Evolutionary conservation across 2,329 filamentous ascomycete genomes (phyloP), one percentile per base, ranked within the genome.

Genomic region (Scedosporium apiospermum): DNA sequence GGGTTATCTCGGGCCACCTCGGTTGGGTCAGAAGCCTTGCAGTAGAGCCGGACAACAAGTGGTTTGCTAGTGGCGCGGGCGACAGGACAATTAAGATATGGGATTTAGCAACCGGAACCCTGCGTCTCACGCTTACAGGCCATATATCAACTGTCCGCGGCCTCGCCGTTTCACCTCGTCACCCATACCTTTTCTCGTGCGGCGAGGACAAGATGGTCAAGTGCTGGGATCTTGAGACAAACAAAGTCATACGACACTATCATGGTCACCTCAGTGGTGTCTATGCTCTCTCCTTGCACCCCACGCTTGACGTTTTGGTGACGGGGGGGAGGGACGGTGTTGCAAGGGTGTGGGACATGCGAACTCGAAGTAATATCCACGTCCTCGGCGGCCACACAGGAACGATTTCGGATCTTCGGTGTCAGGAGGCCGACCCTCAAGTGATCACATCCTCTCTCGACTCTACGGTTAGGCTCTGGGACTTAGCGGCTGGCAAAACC

Each of bases 181-280:
- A 99, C 76, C 96, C 95, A 0, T 99, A 99, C 72, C 83, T 99
- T 9, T 99, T 99, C 76, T 96, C 92, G 10, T 99, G 95, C 71
- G 96, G 91, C 64, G 95, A 99, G 76, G 95, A 99, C 74, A 99
- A 99, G 80, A 97, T 97, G 93, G 95, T 99, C 65, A 99, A 99
- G 77, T 99, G 95, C 77, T 99, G 95, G 95, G 95, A 99, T 78
- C 78, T 99, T 67, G 95, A 99, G 76, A 97, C 93, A n/a, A 99
- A 99, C 79, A 97, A 97, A 76, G 95, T 99, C 64, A 97, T 98
- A 71, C 86, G 93, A 46, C 92, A 97, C 76, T 99, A 98, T 74
- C 95, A 99, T 73, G 96, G 96, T 18, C 95, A 99, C 77, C 79
- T 99, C 23, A 96, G 91, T 69, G 95, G 95, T 66, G 95, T 99